Base-by-base conservation (phyloP, 2,329 filamentous ascomycete species). In the Metarhizium robertsii region DNA sequence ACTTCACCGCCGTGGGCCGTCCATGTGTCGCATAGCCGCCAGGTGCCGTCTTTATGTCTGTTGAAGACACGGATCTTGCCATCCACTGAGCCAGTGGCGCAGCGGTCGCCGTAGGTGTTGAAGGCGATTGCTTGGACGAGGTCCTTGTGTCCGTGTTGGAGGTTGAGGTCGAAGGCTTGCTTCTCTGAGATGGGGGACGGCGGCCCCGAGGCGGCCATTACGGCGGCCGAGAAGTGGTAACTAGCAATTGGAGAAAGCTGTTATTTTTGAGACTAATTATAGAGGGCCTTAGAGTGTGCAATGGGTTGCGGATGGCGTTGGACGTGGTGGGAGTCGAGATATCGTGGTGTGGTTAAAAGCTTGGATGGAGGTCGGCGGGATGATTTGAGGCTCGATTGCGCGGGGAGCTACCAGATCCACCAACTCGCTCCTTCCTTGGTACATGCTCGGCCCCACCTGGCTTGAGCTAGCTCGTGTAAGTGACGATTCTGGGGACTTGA, bases 31-130 rank as follows among this genome's bases (percentile, higher is more conserved):
- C 85, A 88, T 42, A 94, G 74, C 53, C 83, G 79, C 90, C 91
- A 96, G 56, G 82, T 76, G 46, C 84, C 84, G 63, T 90, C 87
- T 61, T 85, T 85, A 66, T 94, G 87, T 50, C 86, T 81, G 71
- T 92, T 90, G 80, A 92, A 96, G 59, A 96, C 88, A 67, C 92
- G 90, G 65, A 97, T 87, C 69, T 88, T 90, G 69, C 95, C 92
- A 70, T 97, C 92, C 18, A 92, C 89, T 18, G 90, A 94, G 38
- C 90, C 91, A 2, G 91, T 94, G 46, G 92, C 88, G 76, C 92
- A 92, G 62, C 92, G 88, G 64, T 90, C 92, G 63, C 92, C 92
- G 69, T 95, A 95, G 61, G 85, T 86, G 71, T 96, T 96, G 79
- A 95, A 95, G 61, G 90, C 87, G 58, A 92, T 85, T 55, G 90